Evolutionary conservation across 73 alveolate species (phyloP).

Genomic region (Symbiodinium pilosum): DNA sequence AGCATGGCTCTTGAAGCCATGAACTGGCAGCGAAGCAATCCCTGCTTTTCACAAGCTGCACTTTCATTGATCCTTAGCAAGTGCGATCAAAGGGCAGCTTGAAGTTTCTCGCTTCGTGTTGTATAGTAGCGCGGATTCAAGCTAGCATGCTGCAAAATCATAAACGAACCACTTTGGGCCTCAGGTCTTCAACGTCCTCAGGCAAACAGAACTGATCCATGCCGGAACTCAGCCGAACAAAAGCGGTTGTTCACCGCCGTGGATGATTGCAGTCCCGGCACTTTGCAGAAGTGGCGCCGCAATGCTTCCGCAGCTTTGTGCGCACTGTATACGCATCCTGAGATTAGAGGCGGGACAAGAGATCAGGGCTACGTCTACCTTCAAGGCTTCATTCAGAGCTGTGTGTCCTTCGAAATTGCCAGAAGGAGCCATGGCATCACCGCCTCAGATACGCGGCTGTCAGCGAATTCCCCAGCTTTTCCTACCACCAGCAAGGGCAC

Average conservation of each 20-base stretch:
- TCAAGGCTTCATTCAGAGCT: not conserved
- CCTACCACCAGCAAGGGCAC: too few relatives aligned
- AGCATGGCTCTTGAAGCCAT: too few relatives aligned
- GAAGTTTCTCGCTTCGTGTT: too few relatives aligned
- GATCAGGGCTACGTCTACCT: not conserved
- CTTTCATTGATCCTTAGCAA: too few relatives aligned
- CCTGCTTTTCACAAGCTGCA: too few relatives aligned
- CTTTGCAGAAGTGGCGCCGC: constrained; percentile 25
- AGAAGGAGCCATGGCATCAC: constrained; percentile 79
- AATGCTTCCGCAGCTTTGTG: constrained; percentile 56
- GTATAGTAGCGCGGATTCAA: too few relatives aligned
- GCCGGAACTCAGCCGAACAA: not conserved
- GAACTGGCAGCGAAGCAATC: too few relatives aligned
- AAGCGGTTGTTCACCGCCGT: not conserved
- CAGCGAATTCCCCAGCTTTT: too few relatives aligned
- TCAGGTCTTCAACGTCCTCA: too few relatives aligned
- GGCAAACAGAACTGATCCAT: not conserved
- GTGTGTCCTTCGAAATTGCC: constrained; percentile 47
- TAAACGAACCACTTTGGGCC: too few relatives aligned
- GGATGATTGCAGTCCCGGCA: not conserved
- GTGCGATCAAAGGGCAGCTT: too few relatives aligned
- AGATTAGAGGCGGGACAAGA: not conserved
- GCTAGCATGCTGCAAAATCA: too few relatives aligned
- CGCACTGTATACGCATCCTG: constrained; percentile 84
- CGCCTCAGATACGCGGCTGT: not conserved